These are phyloP conservation scores for Phyllosticta citribraziliensis DNA, from an alignment of 2,329 filamentous ascomycete species.

Conservation along the genomic window DNA sequence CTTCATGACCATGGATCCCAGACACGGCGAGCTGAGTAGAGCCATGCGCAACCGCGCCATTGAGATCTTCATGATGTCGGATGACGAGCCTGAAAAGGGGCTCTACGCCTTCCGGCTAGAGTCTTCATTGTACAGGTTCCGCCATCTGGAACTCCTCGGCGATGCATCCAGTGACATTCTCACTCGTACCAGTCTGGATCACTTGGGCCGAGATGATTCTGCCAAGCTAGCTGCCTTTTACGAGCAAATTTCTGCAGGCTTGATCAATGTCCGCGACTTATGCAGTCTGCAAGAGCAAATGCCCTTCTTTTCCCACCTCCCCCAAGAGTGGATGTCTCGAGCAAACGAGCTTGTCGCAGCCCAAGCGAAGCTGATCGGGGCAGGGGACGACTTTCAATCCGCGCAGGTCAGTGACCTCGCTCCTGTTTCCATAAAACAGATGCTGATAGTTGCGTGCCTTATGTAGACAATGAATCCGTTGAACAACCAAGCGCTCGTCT, in stretches of 20 bases:
- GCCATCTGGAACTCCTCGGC: conserved; percentile 17
- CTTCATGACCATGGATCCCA: conserved; percentile 87
- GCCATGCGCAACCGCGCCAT: conserved; percentile 94
- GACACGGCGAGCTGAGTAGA: conserved; percentile 84
- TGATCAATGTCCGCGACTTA: not conserved
- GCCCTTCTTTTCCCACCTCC: conserved; percentile 22
- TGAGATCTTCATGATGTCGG: conserved; percentile 63
- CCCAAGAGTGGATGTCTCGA: conserved; percentile 12
- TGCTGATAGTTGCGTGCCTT: conserved; percentile 8
- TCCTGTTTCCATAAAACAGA: conserved; percentile 2
- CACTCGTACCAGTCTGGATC: conserved; percentile 22
- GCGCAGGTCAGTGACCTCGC: conserved; percentile 14
- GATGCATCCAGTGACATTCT: conserved; percentile 8
- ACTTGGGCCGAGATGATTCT: conserved; percentile 26
- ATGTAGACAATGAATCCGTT: conserved; percentile 36
- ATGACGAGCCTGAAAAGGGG: conserved; percentile 10
- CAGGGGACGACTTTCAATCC: conserved; percentile 6
- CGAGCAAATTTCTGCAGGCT: conserved; percentile 16
- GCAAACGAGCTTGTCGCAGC: not conserved
- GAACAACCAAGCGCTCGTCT: conserved; percentile 34
- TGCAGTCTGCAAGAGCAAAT: not conserved
- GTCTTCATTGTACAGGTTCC: conserved; percentile 29
- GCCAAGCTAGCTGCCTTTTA: conserved; percentile 21
- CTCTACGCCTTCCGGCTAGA: conserved; percentile 24
- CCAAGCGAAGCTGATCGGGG: not conserved